phyloP scores from a whole-genome alignment of 148 eudicot genomes.

The Silene conica region DNA sequence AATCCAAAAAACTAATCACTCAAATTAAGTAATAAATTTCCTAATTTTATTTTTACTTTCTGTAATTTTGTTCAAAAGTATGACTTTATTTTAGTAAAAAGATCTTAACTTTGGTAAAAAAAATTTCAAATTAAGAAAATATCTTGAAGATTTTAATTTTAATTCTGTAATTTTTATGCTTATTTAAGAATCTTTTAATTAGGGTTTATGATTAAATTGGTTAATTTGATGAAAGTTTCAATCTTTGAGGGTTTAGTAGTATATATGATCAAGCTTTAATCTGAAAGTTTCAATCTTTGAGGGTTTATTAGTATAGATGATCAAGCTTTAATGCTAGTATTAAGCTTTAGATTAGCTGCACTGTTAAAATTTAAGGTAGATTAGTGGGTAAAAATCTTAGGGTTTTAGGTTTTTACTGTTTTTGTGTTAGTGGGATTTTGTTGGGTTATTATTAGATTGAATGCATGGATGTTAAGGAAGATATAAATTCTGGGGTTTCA shows the following conservation, averaged over 20 bases:
- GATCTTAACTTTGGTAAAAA: conserved; percentile 28
- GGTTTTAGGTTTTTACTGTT: conserved; percentile 28
- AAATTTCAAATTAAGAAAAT: conserved; percentile 29
- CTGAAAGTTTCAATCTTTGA: conserved; percentile 16
- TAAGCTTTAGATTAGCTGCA: conserved; percentile 23
- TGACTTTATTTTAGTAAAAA: conserved; percentile 16
- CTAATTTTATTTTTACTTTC: conserved; percentile 13
- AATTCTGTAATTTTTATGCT: conserved; percentile 14
- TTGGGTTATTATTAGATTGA: conserved; percentile 21
- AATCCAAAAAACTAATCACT: conserved; percentile 21
- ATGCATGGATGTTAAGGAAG: conserved; percentile 72
- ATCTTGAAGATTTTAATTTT: conserved; percentile 28
- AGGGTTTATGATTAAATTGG: conserved; percentile 18
- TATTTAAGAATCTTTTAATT: conserved; percentile 9
- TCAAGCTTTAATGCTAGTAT: conserved; percentile 22
- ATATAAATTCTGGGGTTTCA: conserved; percentile 40
- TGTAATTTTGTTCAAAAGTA: conserved; percentile 8
- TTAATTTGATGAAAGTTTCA: conserved; percentile 16
- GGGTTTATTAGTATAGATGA: conserved; percentile 14
- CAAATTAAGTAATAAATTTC: conserved; percentile 17
- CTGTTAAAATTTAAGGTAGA: conserved; percentile 14
- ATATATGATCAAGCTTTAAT: conserved; percentile 22
- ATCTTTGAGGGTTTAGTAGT: conserved; percentile 3
- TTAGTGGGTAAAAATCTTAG: conserved; percentile 21
- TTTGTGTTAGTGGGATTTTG: conserved; percentile 8